These are phyloP conservation scores for Apiotrichum gamsii DNA, from an alignment of 1,284 basidiomycete genomes.

Conservation along the genomic window DNA sequence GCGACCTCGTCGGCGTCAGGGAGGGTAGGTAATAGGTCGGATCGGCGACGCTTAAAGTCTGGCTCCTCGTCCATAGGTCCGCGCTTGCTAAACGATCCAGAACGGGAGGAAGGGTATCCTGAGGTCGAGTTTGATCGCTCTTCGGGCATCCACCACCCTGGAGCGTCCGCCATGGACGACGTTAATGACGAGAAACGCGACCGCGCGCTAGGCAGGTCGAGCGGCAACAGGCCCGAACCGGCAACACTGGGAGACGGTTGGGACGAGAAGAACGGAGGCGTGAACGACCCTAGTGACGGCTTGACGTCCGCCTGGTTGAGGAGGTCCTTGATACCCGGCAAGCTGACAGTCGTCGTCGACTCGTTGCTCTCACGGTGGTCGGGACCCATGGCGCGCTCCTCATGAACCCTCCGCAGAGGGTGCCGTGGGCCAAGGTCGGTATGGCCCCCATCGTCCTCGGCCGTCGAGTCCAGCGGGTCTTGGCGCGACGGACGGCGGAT, in stretches of 20 bases:
- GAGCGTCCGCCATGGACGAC: slow-evolving; percentile 21
- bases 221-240: slow-evolving; percentile 19
- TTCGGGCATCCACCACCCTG: slow-evolving; percentile 42
- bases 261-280: too few relatives aligned
- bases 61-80: slow-evolving; percentile 24
- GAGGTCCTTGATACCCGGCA: slow-evolving; percentile 35
- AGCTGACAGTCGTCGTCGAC: slow-evolving; percentile 15
- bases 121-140: slow-evolving; percentile 17
- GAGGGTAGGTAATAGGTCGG: slow-evolving; percentile 29
- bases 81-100: slow-evolving; percentile 3
- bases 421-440: slow-evolving; percentile 37
- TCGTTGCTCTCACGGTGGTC: slow-evolving; percentile 2
- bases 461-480: slow-evolving; percentile 37
- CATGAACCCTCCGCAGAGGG: slow-evolving; percentile 33
- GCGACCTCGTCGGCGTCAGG: slow-evolving; percentile 39
- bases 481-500: slow-evolving; percentile 28
- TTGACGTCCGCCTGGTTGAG: slow-evolving; percentile 17
- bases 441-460: slow-evolving; percentile 33
- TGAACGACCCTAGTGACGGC: too few relatives aligned
- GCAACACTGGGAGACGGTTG: slow-evolving; percentile 23
- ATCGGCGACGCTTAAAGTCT: slow-evolving; percentile 36
- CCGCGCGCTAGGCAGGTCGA: slow-evolving; percentile 32
- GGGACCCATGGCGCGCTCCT: slow-evolving; percentile 21
- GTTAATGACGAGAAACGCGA: slow-evolving; percentile 39
- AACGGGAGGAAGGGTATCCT: slow-evolving; percentile 4